Evolutionary conservation across 164 flowering plant species (phyloP).

Genomic region (Nymphaea colorata): DNA sequence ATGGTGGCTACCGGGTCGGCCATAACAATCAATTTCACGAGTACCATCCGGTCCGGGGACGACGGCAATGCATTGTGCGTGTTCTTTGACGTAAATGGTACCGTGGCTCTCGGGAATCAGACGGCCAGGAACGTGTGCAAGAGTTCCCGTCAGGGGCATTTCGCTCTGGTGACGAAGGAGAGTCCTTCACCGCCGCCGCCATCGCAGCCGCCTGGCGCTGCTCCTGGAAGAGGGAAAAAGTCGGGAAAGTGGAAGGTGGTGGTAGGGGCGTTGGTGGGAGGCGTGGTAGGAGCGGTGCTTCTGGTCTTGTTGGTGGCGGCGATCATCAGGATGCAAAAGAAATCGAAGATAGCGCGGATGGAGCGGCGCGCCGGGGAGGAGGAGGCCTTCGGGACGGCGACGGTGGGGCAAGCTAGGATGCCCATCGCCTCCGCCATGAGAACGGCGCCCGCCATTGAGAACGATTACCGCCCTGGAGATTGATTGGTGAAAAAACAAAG

Average conservation of each 20-base stretch:
- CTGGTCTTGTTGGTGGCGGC: constrained; percentile 62
- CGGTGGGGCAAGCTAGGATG: constrained; percentile 89
- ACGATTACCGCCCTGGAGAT: constrained; percentile 26
- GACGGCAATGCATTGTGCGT: constrained; percentile 39
- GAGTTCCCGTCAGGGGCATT: constrained; percentile 51
- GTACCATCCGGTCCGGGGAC: constrained; percentile 2
- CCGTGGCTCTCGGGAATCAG: constrained; percentile 30
- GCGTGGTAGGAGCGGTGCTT: constrained; percentile 48
- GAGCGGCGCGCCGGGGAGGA: constrained; percentile 88
- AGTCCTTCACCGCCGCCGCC: constrained; percentile 2
- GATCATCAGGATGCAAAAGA: constrained; percentile 67
- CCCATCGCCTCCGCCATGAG: constrained; percentile 47
- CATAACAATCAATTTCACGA: constrained; percentile 52
- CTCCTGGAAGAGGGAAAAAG: constrained; percentile 3
- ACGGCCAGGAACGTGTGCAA: constrained; percentile 29
- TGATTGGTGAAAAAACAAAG: not conserved
- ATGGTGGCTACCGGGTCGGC: constrained; percentile 31
- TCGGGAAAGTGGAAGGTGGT: constrained; percentile 57
- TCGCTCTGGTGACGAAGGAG: constrained; percentile 47
- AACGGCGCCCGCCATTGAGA: constrained; percentile 53
- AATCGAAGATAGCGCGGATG: constrained; percentile 50
- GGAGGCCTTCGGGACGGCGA: constrained; percentile 81
- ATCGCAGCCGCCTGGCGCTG: not conserved
- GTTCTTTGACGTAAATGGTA: constrained; percentile 48
- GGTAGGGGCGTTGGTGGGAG: constrained; percentile 50